These are phyloP conservation scores for Pseudoturritis turrita DNA, from an alignment of 345 rosid species.

Conservation along the genomic window DNA sequence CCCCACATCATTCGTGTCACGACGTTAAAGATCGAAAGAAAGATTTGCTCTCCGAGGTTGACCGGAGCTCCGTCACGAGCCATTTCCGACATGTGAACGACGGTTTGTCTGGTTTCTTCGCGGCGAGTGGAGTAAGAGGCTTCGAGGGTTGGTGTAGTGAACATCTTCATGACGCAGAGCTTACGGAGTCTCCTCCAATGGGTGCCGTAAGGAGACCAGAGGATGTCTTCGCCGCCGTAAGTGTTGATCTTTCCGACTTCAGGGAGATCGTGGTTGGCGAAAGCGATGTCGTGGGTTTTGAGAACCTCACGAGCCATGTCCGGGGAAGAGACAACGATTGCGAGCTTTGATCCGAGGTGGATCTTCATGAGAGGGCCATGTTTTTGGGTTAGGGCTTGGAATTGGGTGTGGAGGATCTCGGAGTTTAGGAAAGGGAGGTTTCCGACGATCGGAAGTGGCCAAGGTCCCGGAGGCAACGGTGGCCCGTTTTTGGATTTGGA, in stretches of 20 bases:
- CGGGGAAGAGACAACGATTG: slow-evolving; percentile 30
- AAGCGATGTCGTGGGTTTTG: slow-evolving; percentile 31
- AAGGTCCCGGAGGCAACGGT: slow-evolving; percentile 39
- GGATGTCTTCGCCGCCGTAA: slow-evolving; percentile 34
- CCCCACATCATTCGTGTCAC: slow-evolving; percentile 53
- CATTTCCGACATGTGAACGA: slow-evolving; percentile 35
- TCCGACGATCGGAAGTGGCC: slow-evolving; percentile 35
- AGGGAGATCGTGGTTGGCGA: slow-evolving; percentile 37
- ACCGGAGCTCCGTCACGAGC: slow-evolving; percentile 26
- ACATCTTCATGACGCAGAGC: slow-evolving; percentile 32
- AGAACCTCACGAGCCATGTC: slow-evolving; percentile 34
- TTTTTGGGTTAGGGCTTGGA: slow-evolving; percentile 23
- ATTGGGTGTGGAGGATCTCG: slow-evolving; percentile 24
- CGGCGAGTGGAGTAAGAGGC: slow-evolving; percentile 36
- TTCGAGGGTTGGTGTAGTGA: slow-evolving; percentile 35
- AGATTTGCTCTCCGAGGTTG: slow-evolving; percentile 29
- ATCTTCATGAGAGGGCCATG: slow-evolving; percentile 42
- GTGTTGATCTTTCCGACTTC: slow-evolving; percentile 16
- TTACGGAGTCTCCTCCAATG: slow-evolving; percentile 32
- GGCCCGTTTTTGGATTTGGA: slow-evolving; percentile 14
- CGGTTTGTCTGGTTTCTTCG: slow-evolving; percentile 26
- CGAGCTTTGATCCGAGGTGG: slow-evolving; percentile 32
- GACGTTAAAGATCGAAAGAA: slow-evolving; percentile 37
- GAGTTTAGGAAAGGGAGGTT: slow-evolving; percentile 36
- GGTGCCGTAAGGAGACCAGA: slow-evolving; percentile 35